These are phyloP conservation scores for Penicillium vulpinum DNA, from an alignment of 2,329 filamentous ascomycete species.

Conservation along the genomic window DNA sequence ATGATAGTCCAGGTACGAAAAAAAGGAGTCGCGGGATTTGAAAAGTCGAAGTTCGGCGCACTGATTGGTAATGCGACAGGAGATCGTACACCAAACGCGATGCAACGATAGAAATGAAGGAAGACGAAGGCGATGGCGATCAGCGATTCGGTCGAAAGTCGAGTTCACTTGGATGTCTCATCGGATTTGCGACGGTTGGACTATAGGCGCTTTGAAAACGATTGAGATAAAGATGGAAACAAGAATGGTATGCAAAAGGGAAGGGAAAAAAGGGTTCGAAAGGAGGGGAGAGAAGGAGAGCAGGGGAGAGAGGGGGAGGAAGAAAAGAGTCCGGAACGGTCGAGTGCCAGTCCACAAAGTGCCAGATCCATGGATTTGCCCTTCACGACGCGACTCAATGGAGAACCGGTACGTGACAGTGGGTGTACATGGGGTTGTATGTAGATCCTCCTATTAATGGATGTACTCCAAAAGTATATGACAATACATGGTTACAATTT, in stretches of 20 bases:
- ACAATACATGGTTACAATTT: conserved; percentile 19
- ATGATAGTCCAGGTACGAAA: background rate
- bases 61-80: conserved; percentile 18
- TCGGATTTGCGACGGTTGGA: conserved; percentile 24
- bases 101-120: conserved; percentile 8
- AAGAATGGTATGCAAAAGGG: conserved; percentile 11
- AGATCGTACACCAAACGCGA: conserved; percentile 10
- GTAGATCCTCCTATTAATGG: background rate
- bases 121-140: conserved; percentile 13
- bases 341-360: conserved; percentile 25
- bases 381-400: conserved; percentile 25
- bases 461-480: conserved; percentile 25
- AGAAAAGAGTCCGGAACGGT: conserved; percentile 28
- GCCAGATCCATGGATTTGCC: conserved; percentile 32
- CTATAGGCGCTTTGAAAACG: conserved; percentile 11
- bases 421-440: background rate
- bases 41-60: background rate
- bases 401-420: conserved; percentile 12
- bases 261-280: conserved; percentile 17
- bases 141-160: conserved; percentile 21
- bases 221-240: conserved; percentile 12
- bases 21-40: conserved; percentile 8
- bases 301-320: conserved; percentile 21
- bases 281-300: conserved; percentile 23
- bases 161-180: conserved; percentile 18